Conservation (phyloP, 2,329 filamentous ascomycete genomes). For the Coleophoma crateriformis region DNA sequence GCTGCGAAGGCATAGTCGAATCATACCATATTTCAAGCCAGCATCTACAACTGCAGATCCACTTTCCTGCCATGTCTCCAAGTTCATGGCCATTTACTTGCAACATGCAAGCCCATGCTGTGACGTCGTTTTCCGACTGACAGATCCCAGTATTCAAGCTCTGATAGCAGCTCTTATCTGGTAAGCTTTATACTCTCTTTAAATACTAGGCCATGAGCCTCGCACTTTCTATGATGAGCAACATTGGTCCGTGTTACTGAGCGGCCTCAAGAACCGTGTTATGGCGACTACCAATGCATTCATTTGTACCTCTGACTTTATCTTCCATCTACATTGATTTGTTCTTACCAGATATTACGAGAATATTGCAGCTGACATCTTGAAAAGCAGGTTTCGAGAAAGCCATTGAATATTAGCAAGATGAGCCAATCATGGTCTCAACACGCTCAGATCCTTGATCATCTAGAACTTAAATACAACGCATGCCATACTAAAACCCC, state of each 20-base stretch:
- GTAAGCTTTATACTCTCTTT: not conserved
- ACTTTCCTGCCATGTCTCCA: not conserved
- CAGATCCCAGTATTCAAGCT: not conserved
- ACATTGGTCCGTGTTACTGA: constrained; percentile 91
- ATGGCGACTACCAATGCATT: constrained; percentile 70
- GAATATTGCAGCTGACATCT: too few relatives aligned
- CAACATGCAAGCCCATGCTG: not conserved
- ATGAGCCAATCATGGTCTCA: too few relatives aligned
- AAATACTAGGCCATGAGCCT: not conserved
- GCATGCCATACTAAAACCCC: too few relatives aligned
- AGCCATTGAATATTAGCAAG: too few relatives aligned
- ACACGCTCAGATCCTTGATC: too few relatives aligned
- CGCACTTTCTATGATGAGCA: constrained; percentile 60
- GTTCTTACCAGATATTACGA: too few relatives aligned
- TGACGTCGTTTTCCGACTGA: not conserved
- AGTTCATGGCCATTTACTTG: not conserved
- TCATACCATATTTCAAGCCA: constrained; percentile 7
- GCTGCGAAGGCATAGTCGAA: constrained; percentile 24
- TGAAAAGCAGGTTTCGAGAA: too few relatives aligned
- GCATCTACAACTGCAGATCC: not conserved
- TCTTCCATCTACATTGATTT: not conserved
- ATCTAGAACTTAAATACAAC: too few relatives aligned
- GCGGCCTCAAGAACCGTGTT: constrained; percentile 81
- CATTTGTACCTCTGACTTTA: constrained; percentile 3
- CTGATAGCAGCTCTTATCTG: not conserved